Percentiles rank a stretch among this genome's conserved stretches.
These are phyloP conservation scores for Scheffersomyces ergatensis DNA, from an alignment of 805 yeast species.

Conservation along the genomic window DNA sequence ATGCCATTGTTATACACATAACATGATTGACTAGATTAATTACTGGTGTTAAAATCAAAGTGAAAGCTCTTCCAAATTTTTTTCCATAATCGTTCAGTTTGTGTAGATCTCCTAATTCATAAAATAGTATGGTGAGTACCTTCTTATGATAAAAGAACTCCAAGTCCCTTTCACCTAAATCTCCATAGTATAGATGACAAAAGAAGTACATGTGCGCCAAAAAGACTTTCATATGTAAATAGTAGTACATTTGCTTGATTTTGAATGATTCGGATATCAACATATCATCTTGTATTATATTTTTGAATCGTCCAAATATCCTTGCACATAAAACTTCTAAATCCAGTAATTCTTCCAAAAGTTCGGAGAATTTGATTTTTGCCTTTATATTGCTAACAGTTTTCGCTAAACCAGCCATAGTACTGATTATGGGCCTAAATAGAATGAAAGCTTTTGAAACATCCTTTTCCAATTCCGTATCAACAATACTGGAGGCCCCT, in stretches of 20 bases:
- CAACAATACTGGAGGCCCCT: slow-evolving; percentile 7
- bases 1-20: neutral
- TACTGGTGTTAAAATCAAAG: neutral
- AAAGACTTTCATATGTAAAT: slow-evolving; percentile 1
- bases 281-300: neutral
- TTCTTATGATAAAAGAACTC: slow-evolving; percentile 3
- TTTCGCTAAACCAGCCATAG: neutral
- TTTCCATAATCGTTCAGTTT: neutral
- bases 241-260: neutral
- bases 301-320: neutral
- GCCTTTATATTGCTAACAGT: neutral
- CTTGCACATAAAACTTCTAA: neutral
- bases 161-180: slow-evolving; percentile 1
- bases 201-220: slow-evolving; percentile 1
- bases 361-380: neutral
- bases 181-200: slow-evolving; percentile 1
- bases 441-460: neutral
- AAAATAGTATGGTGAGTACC: slow-evolving; percentile 1
- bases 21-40: neutral
- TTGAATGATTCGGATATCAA: neutral
- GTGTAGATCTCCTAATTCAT: slow-evolving; percentile 2
- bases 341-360: neutral
- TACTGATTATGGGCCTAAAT: neutral
- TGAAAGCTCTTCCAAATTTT: slow-evolving; percentile 1
- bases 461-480: slow-evolving; percentile 7